phyloP scores from a whole-genome alignment of 192 early-diverging fungal genomes.

The Obelidium mucronatum region DNA sequence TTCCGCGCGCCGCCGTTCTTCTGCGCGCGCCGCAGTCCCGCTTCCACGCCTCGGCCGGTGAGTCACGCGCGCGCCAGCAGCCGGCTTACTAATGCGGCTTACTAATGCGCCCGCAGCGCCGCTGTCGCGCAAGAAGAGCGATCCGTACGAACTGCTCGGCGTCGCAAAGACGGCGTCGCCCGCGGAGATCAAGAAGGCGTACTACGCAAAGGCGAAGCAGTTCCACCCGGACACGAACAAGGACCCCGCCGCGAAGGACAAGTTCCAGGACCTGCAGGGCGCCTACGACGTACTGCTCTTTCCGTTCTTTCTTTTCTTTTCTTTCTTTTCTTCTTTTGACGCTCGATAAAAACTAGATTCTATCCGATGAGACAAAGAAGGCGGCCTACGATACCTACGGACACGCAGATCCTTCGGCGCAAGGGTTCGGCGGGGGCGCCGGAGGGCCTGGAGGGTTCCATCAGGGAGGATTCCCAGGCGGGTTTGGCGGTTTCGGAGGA shows the following conservation, averaged over 20 bases:
- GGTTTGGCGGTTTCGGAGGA: slow-evolving; percentile 41
- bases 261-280: slow-evolving; percentile 97
- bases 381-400: slow-evolving; percentile 94
- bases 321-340: slow-evolving; percentile 28
- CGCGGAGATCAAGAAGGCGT: slow-evolving; percentile 95
- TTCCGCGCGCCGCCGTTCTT: background rate
- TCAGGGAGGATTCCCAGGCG: slow-evolving; percentile 43
- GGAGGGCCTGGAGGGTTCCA: slow-evolving; percentile 20
- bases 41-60: background rate
- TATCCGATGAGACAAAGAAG: slow-evolving; percentile 92
- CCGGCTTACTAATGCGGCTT: background rate
- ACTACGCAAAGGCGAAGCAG: slow-evolving; percentile 95
- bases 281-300: slow-evolving; percentile 78
- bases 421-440: slow-evolving; percentile 20
- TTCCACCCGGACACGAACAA: slow-evolving; percentile 99
- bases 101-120: background rate
- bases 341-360: slow-evolving; percentile 57
- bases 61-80: background rate
- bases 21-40: background rate
- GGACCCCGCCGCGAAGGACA: slow-evolving; percentile 87
- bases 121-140: slow-evolving; percentile 57
- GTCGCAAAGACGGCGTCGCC: slow-evolving; percentile 79
- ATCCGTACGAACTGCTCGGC: slow-evolving; percentile 88
- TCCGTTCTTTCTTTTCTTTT: background rate
- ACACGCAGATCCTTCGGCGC: slow-evolving; percentile 44